Evolutionary conservation across 306 rosid genomes (phyloP).

Genomic region (Datisca glomerata): DNA sequence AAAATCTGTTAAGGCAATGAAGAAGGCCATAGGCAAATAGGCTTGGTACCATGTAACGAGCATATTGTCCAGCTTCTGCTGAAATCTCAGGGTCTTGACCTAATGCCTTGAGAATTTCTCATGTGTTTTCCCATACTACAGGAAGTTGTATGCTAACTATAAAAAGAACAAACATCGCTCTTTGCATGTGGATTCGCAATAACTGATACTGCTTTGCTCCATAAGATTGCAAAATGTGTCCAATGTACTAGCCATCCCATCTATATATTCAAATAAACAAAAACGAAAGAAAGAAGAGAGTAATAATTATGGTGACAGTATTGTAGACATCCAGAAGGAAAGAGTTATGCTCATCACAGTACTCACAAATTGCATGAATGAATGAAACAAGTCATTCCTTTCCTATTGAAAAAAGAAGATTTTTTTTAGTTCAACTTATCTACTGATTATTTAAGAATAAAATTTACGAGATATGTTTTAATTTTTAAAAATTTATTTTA

Average conservation of each 20-base stretch:
- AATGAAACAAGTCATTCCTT: too few species aligned
- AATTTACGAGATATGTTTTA: too few species aligned
- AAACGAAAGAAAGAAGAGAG: not conserved
- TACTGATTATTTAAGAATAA: too few species aligned
- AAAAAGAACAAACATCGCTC: slow-evolving; percentile 39
- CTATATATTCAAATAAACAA: too few species aligned
- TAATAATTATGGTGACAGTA: too few species aligned
- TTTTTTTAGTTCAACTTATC: too few species aligned
- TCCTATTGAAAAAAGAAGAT: too few species aligned
- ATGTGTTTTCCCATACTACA: slow-evolving; percentile 36
- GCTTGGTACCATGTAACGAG: slow-evolving; percentile 45
- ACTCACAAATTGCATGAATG: too few species aligned
- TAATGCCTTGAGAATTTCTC: slow-evolving; percentile 23
- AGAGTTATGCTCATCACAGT: too few species aligned
- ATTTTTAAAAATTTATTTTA: too few species aligned
- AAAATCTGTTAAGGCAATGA: slow-evolving; percentile 45
- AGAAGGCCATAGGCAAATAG: slow-evolving; percentile 42
- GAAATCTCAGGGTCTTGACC: slow-evolving; percentile 47
- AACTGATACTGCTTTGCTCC: slow-evolving; percentile 54
- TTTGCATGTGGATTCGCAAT: slow-evolving; percentile 52
- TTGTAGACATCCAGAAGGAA: too few species aligned
- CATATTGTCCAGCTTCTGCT: slow-evolving; percentile 38
- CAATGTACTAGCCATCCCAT: slow-evolving; percentile 63
- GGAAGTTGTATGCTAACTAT: slow-evolving; percentile 33
- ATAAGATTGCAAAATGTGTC: slow-evolving; percentile 75